Conservation (phyloP, 768 basidiomycete species). For the Xerocomellus intermedius region DNA sequence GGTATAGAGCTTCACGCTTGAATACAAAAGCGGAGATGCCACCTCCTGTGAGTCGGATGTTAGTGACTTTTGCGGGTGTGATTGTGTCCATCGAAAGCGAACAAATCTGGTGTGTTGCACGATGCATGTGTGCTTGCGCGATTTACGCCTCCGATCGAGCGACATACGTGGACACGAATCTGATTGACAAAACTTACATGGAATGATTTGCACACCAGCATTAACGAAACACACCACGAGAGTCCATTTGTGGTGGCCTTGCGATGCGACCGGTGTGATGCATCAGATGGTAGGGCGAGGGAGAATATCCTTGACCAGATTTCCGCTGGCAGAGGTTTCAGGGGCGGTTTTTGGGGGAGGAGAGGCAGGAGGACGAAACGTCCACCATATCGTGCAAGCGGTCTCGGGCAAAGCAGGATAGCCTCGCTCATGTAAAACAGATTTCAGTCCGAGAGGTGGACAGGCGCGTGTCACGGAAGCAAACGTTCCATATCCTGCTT, state of each 20-base stretch:
- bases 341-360: slow-evolving; percentile 51
- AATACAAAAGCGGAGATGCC: slow-evolving; percentile 64
- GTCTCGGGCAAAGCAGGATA: slow-evolving; percentile 65
- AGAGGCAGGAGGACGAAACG: slow-evolving; percentile 66
- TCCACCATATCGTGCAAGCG: slow-evolving; percentile 58
- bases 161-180: neutral
- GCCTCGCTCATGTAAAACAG: slow-evolving; percentile 32
- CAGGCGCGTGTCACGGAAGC: slow-evolving; percentile 4
- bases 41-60: slow-evolving; percentile 47
- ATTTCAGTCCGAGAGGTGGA: neutral
- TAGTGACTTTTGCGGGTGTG: slow-evolving; percentile 7
- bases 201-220: slow-evolving; percentile 41
- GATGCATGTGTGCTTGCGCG: neutral
- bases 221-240: slow-evolving; percentile 28
- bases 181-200: slow-evolving; percentile 31
- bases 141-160: neutral
- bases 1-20: slow-evolving; percentile 46
- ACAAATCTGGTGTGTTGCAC: neutral
- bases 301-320: slow-evolving; percentile 67
- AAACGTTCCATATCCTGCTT: neutral
- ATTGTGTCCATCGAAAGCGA: neutral
- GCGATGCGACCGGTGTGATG: slow-evolving; percentile 8
- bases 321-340: slow-evolving; percentile 63
- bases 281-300: slow-evolving; percentile 25
- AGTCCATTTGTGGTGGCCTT: slow-evolving; percentile 1